Evolutionary conservation across 2,329 filamentous ascomycete species (phyloP).

Genomic region (Metarhizium robertsii): DNA sequence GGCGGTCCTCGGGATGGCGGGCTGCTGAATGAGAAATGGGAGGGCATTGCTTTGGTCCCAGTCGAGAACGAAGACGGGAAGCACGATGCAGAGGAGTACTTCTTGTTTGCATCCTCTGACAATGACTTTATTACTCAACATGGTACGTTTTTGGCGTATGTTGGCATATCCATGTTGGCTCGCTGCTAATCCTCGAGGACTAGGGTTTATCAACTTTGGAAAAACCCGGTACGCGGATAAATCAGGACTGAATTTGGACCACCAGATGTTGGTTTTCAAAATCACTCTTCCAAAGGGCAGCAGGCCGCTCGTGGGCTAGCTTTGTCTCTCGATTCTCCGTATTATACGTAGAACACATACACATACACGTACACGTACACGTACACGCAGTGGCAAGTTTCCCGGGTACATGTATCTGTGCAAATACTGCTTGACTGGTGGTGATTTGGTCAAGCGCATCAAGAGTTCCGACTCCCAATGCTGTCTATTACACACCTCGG

Average conservation of each 20-base stretch:
- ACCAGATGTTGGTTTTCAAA: slow-evolving; percentile 55
- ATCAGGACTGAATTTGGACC: slow-evolving; percentile 49
- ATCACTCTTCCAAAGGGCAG: slow-evolving; percentile 28
- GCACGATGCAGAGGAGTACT: slow-evolving; percentile 49
- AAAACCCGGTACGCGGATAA: slow-evolving; percentile 44
- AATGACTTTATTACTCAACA: slow-evolving; percentile 71
- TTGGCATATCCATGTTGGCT: background rate
- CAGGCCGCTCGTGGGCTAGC: slow-evolving; percentile 12
- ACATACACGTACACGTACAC: background rate
- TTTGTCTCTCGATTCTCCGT: no score
- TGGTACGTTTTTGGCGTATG: slow-evolving; percentile 25
- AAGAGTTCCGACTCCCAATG: no score
- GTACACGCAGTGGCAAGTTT: background rate
- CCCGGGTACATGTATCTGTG: background rate
- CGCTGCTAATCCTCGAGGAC: background rate
- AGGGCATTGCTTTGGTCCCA: slow-evolving; percentile 55
- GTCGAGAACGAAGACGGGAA: slow-evolving; percentile 27
- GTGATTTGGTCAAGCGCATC: no score
- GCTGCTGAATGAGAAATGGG: slow-evolving; percentile 71
- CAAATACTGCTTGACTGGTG: no score
- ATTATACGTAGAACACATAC: no score
- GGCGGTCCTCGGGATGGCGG: slow-evolving; percentile 49
- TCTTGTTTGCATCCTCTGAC: slow-evolving; percentile 57
- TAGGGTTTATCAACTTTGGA: slow-evolving; percentile 47
- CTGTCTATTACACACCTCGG: no score